A percentile compares a stretch with the other conserved stretches of the same genome.
Evolutionary conservation across 75 land plant genomes (phyloP).

Genomic region (Picea glauca): DNA sequence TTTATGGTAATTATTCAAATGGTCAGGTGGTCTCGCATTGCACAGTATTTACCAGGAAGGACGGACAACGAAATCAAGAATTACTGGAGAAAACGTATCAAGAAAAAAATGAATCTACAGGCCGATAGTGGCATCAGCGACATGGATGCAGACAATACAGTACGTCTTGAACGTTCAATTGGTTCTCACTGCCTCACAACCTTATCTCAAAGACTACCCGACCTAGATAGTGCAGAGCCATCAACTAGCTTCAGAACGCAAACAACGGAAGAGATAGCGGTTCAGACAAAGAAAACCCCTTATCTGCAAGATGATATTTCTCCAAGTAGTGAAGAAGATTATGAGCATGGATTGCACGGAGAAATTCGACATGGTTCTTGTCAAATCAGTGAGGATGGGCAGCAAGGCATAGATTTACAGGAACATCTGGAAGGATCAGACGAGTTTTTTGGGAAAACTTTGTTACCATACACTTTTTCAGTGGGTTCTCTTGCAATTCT

Average conservation of each 20-base stretch:
- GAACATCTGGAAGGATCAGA: not conserved
- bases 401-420: not conserved
- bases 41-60: constrained; percentile 11
- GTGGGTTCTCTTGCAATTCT: not conserved
- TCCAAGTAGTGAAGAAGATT: too few species aligned
- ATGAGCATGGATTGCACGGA: too few species aligned
- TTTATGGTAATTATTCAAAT: not conserved
- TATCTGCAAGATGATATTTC: too few species aligned
- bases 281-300: too few species aligned
- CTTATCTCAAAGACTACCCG: not conserved
- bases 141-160: not conserved
- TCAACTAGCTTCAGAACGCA: not conserved
- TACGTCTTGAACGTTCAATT: not conserved
- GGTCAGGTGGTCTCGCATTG: constrained; percentile 18
- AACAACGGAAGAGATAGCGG: not conserved
- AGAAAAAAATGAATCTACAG: not conserved
- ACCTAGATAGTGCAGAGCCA: not conserved
- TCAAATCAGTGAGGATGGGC: not conserved
- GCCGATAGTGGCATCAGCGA: not conserved
- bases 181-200: not conserved
- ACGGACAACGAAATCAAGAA: constrained; percentile 20
- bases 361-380: too few species aligned
- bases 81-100: constrained; percentile 9
- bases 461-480: not conserved
- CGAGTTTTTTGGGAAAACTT: not conserved